A percentile compares a stretch with the other conserved stretches of the same genome.
Evolutionary conservation across 2,329 filamentous ascomycete genomes (phyloP).

Genomic region (Lomentospora prolificans): DNA sequence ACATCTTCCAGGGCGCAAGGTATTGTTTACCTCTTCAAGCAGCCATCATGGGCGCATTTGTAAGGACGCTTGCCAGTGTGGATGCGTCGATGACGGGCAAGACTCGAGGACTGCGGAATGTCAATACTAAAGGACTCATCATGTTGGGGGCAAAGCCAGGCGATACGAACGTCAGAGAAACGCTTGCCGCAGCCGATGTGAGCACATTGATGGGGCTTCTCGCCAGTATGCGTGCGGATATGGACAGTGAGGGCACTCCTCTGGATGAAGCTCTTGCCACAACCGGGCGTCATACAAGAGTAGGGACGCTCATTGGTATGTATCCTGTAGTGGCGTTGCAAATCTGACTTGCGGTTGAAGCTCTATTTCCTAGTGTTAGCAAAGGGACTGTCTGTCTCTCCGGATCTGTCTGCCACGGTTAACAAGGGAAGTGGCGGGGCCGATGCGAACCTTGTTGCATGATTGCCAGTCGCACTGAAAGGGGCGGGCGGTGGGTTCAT

Average conservation of each 20-base stretch:
- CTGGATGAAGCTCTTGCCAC: slow-evolving; percentile 63
- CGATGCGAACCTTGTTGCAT: slow-evolving; percentile 47
- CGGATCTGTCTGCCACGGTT: neutral
- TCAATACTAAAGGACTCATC: slow-evolving; percentile 19
- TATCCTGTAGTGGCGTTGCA: slow-evolving; percentile 61
- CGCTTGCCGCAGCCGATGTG: slow-evolving; percentile 56
- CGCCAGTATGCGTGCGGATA: slow-evolving; percentile 60
- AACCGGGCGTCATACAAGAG: slow-evolving; percentile 48
- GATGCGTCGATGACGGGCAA: slow-evolving; percentile 55
- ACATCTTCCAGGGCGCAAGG: neutral
- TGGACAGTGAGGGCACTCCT: slow-evolving; percentile 61
- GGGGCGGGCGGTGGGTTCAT: slow-evolving; percentile 51
- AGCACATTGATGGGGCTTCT: slow-evolving; percentile 62
- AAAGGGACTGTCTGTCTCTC: neutral
- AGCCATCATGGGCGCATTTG: slow-evolving; percentile 51
- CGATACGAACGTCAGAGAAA: slow-evolving; percentile 54
- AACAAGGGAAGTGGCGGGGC: slow-evolving; percentile 10
- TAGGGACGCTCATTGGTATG: slow-evolving; percentile 64
- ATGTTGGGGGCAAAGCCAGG: neutral
- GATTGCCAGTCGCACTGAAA: slow-evolving; percentile 55
- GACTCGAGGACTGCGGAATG: slow-evolving; percentile 47
- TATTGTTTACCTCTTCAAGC: slow-evolving; percentile 45
- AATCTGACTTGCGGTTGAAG: slow-evolving; percentile 63
- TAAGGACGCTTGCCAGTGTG: slow-evolving; percentile 60
- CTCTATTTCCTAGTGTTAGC: slow-evolving; percentile 33